These are phyloP conservation scores for Chaetothyriales sp. DNA, from an alignment of 2,329 filamentous ascomycete genomes.

Conservation along the genomic window DNA sequence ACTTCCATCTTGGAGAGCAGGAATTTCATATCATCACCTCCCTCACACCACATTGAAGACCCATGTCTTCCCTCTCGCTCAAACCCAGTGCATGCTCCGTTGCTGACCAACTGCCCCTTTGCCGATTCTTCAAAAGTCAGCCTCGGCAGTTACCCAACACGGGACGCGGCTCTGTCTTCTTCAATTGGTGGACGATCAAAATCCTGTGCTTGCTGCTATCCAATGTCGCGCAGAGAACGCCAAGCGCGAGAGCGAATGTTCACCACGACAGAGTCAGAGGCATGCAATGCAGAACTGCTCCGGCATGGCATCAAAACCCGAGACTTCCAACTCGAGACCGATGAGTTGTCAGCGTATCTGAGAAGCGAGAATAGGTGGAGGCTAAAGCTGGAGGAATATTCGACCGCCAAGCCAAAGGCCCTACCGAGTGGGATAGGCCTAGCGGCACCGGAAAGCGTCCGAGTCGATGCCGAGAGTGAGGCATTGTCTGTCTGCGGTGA, in stretches of 20 bases:
- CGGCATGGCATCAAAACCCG: slow-evolving; percentile 10
- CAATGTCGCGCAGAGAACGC: slow-evolving; percentile 25
- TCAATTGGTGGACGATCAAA: not conserved
- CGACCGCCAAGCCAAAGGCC: slow-evolving; percentile 7
- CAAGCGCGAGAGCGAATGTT: slow-evolving; percentile 31
- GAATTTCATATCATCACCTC: not conserved
- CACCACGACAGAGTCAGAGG: slow-evolving; percentile 5
- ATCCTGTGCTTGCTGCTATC: not conserved
- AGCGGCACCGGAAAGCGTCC: not conserved
- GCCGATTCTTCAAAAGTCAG: not conserved
- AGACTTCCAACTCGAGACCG: slow-evolving; percentile 12
- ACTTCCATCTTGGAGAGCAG: not conserved
- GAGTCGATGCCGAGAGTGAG: not conserved
- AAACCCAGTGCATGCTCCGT: not conserved
- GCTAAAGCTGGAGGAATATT: not conserved
- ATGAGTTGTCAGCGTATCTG: slow-evolving; percentile 1
- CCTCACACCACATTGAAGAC: not conserved
- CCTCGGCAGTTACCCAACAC: not conserved
- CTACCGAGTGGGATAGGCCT: not conserved
- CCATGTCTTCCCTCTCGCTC: not conserved
- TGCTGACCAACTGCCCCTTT: not conserved
- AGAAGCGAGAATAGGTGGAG: slow-evolving; percentile 5
- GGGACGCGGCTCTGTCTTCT: not conserved
- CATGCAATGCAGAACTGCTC: slow-evolving; percentile 3
- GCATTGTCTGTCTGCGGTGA: not conserved